Percentiles rank a stretch among this genome's conserved stretches.
Evolutionary conservation across 2,329 filamentous ascomycete genomes (phyloP).

Genomic region (Apiospora saccharicola): DNA sequence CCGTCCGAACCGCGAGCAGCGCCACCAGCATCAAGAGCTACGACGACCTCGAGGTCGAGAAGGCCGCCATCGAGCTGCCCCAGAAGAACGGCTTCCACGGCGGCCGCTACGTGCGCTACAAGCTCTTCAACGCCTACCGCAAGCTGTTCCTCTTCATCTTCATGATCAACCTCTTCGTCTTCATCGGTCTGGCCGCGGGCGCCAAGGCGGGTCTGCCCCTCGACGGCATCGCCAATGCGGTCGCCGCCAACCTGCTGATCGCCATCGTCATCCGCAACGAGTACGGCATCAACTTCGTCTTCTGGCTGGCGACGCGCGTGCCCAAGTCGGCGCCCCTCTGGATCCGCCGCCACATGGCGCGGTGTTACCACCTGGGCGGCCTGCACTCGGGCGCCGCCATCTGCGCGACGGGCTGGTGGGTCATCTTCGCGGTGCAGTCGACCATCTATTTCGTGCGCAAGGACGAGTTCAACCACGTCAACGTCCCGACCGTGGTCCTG

Average conservation of each 20-base stretch:
- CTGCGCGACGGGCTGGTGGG: conserved; percentile 56
- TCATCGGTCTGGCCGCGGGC: conserved; percentile 50
- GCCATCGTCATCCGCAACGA: conserved; percentile 56
- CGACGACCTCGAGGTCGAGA: conserved; percentile 19
- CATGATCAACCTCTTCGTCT: conserved; percentile 24
- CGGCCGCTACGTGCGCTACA: conserved; percentile 16
- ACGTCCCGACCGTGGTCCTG: conserved; percentile 5
- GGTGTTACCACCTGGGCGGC: conserved; percentile 62
- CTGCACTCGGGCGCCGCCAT: conserved; percentile 60
- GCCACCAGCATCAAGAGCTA: neutral
- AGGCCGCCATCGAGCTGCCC: conserved; percentile 21
- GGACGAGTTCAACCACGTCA: neutral
- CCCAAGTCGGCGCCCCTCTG: conserved; percentile 53
- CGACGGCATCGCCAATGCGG: conserved; percentile 32
- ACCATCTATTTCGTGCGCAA: conserved; percentile 31
- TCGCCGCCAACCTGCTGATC: conserved; percentile 46
- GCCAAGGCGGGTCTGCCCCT: conserved; percentile 42
- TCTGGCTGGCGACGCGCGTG: conserved; percentile 48
- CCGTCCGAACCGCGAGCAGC: neutral
- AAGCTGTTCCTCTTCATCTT: conserved; percentile 25
- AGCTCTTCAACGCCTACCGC: conserved; percentile 24
- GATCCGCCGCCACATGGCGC: conserved; percentile 53
- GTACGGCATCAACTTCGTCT: conserved; percentile 55
- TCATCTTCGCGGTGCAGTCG: conserved; percentile 45
- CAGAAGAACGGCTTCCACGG: conserved; percentile 24